A percentile compares a stretch with the other conserved stretches of the same genome.
phyloP scores from a whole-genome alignment of 306 rosid genomes.

The Trifolium pratense region DNA sequence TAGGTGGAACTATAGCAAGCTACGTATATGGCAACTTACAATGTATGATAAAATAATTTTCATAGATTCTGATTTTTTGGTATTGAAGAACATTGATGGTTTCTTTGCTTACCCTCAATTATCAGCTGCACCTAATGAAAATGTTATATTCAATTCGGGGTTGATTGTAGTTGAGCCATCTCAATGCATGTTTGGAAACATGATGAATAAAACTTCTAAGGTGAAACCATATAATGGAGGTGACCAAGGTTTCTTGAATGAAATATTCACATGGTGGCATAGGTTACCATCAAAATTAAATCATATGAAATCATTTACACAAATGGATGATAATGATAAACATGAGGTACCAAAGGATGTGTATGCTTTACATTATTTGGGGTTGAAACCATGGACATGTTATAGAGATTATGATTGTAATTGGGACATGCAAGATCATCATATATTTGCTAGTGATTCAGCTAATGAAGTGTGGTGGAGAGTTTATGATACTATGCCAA shows the following conservation, averaged over 20 bases:
- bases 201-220: constrained; percentile 49
- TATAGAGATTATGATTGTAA: constrained; percentile 92
- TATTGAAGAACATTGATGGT: constrained; percentile 50
- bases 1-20: constrained; percentile 89
- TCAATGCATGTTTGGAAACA: constrained; percentile 59
- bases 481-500: constrained; percentile 68
- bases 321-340: not conserved
- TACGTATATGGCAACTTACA: constrained; percentile 69
- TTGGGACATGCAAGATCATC: constrained; percentile 59
- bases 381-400: constrained; percentile 92
- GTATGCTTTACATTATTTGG: constrained; percentile 67
- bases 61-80: constrained; percentile 71
- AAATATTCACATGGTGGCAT: constrained; percentile 89
- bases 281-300: constrained; percentile 61
- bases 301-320: constrained; percentile 43
- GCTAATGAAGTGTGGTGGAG: constrained; percentile 80
- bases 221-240: constrained; percentile 73
- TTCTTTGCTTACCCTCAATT: constrained; percentile 60
- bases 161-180: constrained; percentile 84
- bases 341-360: constrained; percentile 37
- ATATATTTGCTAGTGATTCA: constrained; percentile 58
- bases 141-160: constrained; percentile 69
- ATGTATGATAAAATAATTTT: constrained; percentile 67
- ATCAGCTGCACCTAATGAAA: constrained; percentile 65
- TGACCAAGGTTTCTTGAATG: constrained; percentile 86